phyloP scores from a whole-genome alignment of 352 stramenopile genomes.

The Blastocystis sp. region DNA sequence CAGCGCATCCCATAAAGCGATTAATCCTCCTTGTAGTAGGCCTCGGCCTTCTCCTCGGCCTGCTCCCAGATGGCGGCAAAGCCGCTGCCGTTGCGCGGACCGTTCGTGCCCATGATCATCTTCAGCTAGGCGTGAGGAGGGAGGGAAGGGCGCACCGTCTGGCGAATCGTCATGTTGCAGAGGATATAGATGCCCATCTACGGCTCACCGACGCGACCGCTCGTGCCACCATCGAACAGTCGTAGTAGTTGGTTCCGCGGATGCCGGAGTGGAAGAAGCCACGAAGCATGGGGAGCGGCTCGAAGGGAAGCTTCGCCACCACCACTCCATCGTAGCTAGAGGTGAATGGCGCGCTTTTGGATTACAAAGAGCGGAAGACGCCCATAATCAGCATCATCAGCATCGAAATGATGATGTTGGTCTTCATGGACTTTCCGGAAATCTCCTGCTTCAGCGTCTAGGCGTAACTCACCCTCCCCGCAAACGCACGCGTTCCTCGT shows the following conservation, averaged over 20 bases:
- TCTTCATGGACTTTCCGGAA: conserved; percentile 34
- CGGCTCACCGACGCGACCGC: neutral
- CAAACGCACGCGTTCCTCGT: conserved; percentile 54
- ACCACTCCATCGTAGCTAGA: conserved; percentile 62
- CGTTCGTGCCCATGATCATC: conserved; percentile 45
- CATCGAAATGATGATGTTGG: conserved; percentile 61
- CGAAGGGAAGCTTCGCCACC: conserved; percentile 65
- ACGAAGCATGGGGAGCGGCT: conserved; percentile 41
- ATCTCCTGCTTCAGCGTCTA: conserved; percentile 62
- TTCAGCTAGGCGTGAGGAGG: conserved; percentile 23
- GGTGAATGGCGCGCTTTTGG: neutral
- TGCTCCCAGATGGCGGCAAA: conserved; percentile 33
- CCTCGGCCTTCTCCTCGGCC: conserved; percentile 35
- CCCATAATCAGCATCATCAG: conserved; percentile 61
- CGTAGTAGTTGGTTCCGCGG: conserved; percentile 19
- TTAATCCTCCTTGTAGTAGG: conserved; percentile 52
- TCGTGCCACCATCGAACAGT: conserved; percentile 45
- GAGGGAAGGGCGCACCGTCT: conserved; percentile 1
- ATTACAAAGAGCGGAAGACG: conserved; percentile 48
- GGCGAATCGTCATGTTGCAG: conserved; percentile 60
- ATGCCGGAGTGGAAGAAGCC: conserved; percentile 47
- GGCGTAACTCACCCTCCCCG: neutral
- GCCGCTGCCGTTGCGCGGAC: neutral
- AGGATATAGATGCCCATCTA: conserved; percentile 60
- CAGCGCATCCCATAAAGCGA: conserved; percentile 41